These are phyloP conservation scores for Neonectria punicea DNA, from an alignment of 2,329 filamentous ascomycete genomes.

Conservation along the genomic window DNA sequence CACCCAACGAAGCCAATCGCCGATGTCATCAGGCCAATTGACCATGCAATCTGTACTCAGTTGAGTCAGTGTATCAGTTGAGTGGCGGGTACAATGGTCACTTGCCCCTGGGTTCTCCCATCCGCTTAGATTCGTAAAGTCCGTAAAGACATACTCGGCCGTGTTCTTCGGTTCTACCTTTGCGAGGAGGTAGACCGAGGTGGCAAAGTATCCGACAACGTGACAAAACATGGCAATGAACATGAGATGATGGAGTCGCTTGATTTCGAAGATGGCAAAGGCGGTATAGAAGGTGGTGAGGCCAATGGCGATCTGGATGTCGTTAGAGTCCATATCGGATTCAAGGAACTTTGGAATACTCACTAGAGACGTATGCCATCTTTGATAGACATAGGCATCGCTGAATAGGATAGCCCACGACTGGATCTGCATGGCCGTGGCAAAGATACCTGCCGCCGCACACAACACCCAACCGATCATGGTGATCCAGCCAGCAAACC, in stretches of 20 bases:
- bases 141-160: slow-evolving; percentile 13
- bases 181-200: slow-evolving; percentile 13
- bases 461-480: slow-evolving; percentile 19
- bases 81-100: neutral
- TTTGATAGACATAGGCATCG: slow-evolving; percentile 9
- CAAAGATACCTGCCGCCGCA: slow-evolving; percentile 17
- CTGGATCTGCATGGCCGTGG: slow-evolving; percentile 22
- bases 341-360: neutral
- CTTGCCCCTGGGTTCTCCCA: slow-evolving; percentile 25
- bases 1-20: slow-evolving; percentile 12
- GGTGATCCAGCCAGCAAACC: slow-evolving; percentile 20
- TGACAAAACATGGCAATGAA: slow-evolving; percentile 11
- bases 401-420: slow-evolving; percentile 17
- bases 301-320: slow-evolving; percentile 13
- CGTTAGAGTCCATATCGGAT: neutral
- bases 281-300: slow-evolving; percentile 10
- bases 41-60: slow-evolving; percentile 8
- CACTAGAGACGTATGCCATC: slow-evolving; percentile 18
- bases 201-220: slow-evolving; percentile 16
- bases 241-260: slow-evolving; percentile 8
- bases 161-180: slow-evolving; percentile 10
- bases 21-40: slow-evolving; percentile 13
- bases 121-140: slow-evolving; percentile 17
- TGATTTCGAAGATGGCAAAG: slow-evolving; percentile 15
- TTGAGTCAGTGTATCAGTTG: neutral